Conservation (phyloP, 768 basidiomycete genomes). For the Lactarius pseudohatsudake region DNA sequence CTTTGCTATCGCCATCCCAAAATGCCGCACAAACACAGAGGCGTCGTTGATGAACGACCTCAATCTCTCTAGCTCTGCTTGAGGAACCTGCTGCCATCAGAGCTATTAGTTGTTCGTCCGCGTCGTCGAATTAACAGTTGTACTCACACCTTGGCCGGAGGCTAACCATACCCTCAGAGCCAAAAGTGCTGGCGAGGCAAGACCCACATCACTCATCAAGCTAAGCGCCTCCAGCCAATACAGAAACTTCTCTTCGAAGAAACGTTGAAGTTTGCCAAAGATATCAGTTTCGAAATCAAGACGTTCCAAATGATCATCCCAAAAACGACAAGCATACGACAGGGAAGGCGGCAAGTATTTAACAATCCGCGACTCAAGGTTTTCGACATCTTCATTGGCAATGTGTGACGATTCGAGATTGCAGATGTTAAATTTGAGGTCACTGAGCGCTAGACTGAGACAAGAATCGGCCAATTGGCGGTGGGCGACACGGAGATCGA, state of each 20-base stretch:
- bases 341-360: not conserved
- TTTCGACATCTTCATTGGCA: not conserved
- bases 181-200: not conserved
- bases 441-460: not conserved
- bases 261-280: not conserved
- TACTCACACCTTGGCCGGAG: not conserved
- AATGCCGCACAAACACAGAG: not conserved
- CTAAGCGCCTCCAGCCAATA: not conserved
- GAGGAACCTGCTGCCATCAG: not conserved
- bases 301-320: not conserved
- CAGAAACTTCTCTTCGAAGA: not conserved
- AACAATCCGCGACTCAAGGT: not conserved
- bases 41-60: not conserved
- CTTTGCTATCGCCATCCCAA: not conserved
- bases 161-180: not conserved
- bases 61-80: not conserved
- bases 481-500: not conserved
- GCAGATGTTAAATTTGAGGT: conserved; percentile 6
- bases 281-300: not conserved
- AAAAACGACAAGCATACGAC: conserved; percentile 3
- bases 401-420: not conserved
- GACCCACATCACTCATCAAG: not conserved
- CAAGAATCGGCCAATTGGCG: not conserved
- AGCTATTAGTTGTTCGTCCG: not conserved
- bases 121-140: not conserved